A percentile compares a stretch with the other conserved stretches of the same genome.
These are phyloP conservation scores for Chalciporus chontae DNA, from an alignment of 768 basidiomycete species.

Conservation along the genomic window DNA sequence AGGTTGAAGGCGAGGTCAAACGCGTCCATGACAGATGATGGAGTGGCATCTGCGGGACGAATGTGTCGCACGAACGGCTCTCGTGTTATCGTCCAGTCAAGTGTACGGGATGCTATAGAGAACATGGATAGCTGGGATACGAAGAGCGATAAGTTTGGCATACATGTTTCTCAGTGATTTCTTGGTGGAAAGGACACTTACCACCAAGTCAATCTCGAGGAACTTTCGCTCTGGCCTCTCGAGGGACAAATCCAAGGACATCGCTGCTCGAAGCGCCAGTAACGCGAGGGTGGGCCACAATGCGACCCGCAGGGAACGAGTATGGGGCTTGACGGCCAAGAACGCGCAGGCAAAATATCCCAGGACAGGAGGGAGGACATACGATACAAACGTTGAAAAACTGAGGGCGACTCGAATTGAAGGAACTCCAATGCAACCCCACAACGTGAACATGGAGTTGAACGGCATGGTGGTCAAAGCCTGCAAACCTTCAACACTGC, in stretches of 20 bases:
- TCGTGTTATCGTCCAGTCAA: slow-evolving; percentile 13
- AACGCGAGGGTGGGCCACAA: slow-evolving; percentile 44
- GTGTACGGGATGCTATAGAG: slow-evolving; percentile 9
- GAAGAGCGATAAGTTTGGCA: neutral
- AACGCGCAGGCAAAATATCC: slow-evolving; percentile 49
- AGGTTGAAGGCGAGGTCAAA: slow-evolving; percentile 47
- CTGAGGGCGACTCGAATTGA: slow-evolving; percentile 25
- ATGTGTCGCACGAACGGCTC: slow-evolving; percentile 7
- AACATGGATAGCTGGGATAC: slow-evolving; percentile 13
- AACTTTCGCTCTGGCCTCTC: neutral
- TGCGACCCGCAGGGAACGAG: slow-evolving; percentile 41
- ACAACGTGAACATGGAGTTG: neutral
- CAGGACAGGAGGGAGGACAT: slow-evolving; percentile 40
- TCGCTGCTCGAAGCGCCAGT: slow-evolving; percentile 38
- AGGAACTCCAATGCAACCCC: neutral
- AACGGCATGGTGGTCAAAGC: neutral
- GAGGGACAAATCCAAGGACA: slow-evolving; percentile 6
- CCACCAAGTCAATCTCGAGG: slow-evolving; percentile 7
- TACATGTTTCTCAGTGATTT: neutral
- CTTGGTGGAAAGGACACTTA: neutral
- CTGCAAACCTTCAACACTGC: neutral
- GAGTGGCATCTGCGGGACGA: neutral
- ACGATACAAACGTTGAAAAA: slow-evolving; percentile 29
- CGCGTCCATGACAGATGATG: slow-evolving; percentile 33
- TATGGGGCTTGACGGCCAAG: slow-evolving; percentile 45